Evolutionary conservation across 306 rosid genomes (phyloP), one percentile per base, ranked within the genome.

Genomic region (Neltuma alba): DNA sequence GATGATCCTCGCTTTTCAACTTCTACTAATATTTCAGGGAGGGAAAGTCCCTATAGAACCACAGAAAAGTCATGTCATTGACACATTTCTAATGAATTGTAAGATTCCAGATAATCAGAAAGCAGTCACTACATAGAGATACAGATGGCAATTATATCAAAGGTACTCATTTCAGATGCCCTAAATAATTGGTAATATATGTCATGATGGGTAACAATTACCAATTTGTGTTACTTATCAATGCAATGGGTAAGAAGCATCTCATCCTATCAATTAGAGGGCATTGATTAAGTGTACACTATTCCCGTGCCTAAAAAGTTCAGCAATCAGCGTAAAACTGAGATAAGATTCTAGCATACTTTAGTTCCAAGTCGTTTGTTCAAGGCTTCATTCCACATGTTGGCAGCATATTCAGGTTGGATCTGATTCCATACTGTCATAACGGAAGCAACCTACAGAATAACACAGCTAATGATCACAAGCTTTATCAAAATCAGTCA

Each of bases 371-470:
- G 97, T 66, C 99, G 87, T 85, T 81, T 94, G 89, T 94, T 94
- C 88, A 94, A 83, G 81, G 99, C 99, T 87, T 94, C 99, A 74
- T 91, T 92, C 97, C 99, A 94, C 94, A 94, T 85, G 79, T 89
- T 94, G 66, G 95, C 91, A 52, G 99, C 99, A 85, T 92, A 93
- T 55, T 80, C 86, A 61, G 99, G 97, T 90, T 91, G 82, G 55
- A 94, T 63, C 41, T 86, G 97, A 86, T 84, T 89, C 99, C 99
- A 94, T 77, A 94, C 91, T 57, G 97, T 92, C 99, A 94, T 94
- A 36, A 85, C 92, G 65, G 97, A 92, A 78, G 99, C 99, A 90
- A 94, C 94, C 99, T 94, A 79, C 72, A 52, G 69, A 79, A 65
- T 54, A 76, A 83, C 40, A 72, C 41, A 48, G 77, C 74, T 42